A percentile compares a stretch with the other conserved stretches of the same genome.
Conservation (phyloP, 768 basidiomycete genomes). For the Naganishia friedmannii region DNA sequence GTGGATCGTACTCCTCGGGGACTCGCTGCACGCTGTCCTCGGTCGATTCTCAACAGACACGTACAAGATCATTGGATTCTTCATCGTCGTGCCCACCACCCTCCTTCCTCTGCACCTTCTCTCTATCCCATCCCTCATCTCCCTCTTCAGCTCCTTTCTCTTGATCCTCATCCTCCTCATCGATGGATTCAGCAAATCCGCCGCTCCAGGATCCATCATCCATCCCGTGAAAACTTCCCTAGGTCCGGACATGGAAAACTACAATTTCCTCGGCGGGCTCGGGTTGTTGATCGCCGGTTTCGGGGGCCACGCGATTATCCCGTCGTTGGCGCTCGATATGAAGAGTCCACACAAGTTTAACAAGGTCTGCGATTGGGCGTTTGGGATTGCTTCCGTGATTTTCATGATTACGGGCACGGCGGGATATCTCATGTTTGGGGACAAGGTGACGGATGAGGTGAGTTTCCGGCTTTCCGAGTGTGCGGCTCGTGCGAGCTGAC, state of each 20-base stretch:
- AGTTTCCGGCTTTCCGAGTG: conserved; percentile 41
- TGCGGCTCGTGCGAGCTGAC: conserved; percentile 5
- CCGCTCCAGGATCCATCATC: conserved; percentile 77
- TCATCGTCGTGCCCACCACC: conserved; percentile 74
- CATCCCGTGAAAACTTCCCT: conserved; percentile 67
- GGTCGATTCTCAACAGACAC: conserved; percentile 65
- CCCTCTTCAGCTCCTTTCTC: conserved; percentile 69
- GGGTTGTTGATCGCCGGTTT: conserved; percentile 95
- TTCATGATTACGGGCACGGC: conserved; percentile 66
- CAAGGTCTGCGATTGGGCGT: conserved; percentile 76
- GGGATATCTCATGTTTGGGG: conserved; percentile 90
- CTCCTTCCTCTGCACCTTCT: conserved; percentile 81
- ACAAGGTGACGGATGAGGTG: conserved; percentile 71
- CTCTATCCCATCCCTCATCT: conserved; percentile 78
- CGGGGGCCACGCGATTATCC: conserved; percentile 87
- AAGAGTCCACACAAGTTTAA: conserved; percentile 73
- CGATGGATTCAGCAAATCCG: conserved; percentile 72
- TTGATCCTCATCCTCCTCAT: conserved; percentile 73
- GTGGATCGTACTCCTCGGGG: conserved; percentile 83
- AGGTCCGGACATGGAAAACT: conserved; percentile 56
- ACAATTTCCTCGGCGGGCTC: conserved; percentile 71
- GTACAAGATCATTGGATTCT: conserved; percentile 71
- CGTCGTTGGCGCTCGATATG: conserved; percentile 88
- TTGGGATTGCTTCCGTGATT: conserved; percentile 68
- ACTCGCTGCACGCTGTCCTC: conserved; percentile 72